Evolutionary conservation across 2,329 filamentous ascomycete genomes (phyloP), one percentile per base, ranked within the genome.

Genomic region (Neodidymelliopsis sp.): DNA sequence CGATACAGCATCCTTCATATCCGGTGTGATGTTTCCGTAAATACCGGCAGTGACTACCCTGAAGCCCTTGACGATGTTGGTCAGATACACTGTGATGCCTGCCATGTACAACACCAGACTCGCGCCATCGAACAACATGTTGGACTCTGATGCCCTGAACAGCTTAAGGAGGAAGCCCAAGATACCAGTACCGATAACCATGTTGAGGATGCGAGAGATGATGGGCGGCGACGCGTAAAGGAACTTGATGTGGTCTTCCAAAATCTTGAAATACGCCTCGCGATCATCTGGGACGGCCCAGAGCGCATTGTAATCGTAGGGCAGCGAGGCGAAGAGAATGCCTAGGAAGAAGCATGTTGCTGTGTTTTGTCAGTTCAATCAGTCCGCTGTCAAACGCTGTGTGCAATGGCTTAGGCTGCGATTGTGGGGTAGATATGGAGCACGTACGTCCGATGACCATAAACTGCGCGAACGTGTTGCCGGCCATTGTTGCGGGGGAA

Each of bases 11-110:
- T 72, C 64, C 22, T 75, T 76, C 25, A 67, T 67, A 2, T 65
- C 62, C 9, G 72, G 49, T 6, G 61, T 65, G 6, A 77, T 69
- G 3, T 72, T 74, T 1, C 83, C 84, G 50, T 87, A 95, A 49
- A 84, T 77, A 25, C 89, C 90, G 5, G 82, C 83, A 50, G 84
- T 90, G 29, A 97, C 88, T 52, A 93, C 87, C 57, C 92, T 81
- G 71, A 99, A 81, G 4, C 93, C 94, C 79, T 96, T 96, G 71
- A 97, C 88, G 66, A 97, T 96, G 75, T 99, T 99, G 63, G 92
- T 88, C 59, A 96, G 84, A 75, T 97, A 99, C 63, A 99, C 89
- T 37, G 91, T 90, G 42, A 95, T 85, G 53, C 91, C 94, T 65
- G 94, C 91, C 77, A 89, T 85, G 74, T 90, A 90, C 23, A 90